Conservation (phyloP, 78 protist species). For the Mantamonas sphyraenae region DNA sequence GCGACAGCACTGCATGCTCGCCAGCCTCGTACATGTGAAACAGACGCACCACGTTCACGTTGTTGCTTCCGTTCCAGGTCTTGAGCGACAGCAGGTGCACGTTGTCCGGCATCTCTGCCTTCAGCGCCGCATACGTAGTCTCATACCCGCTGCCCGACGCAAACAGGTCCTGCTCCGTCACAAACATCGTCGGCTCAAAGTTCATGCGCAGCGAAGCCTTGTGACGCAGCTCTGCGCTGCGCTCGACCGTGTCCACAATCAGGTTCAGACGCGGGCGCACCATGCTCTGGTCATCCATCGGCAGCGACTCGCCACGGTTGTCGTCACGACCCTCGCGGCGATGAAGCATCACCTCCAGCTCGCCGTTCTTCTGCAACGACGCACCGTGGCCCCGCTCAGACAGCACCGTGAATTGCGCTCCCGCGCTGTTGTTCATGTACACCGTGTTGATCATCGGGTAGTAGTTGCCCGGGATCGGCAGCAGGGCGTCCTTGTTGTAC, state of each 20-base stretch:
- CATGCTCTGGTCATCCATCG: no score
- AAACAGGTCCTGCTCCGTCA: no score
- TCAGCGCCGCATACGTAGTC: no score
- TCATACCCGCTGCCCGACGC: no score
- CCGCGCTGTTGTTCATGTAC: neutral
- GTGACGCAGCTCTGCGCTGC: no score
- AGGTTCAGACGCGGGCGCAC: no score
- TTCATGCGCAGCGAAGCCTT: no score
- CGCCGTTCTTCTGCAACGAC: neutral
- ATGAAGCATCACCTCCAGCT: neutral
- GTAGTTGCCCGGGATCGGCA: neutral
- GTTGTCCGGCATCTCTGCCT: neutral
- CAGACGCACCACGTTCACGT: neutral
- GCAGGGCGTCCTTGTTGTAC: neutral
- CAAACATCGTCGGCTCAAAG: no score
- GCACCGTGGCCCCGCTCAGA: neutral
- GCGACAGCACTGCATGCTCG: neutral
- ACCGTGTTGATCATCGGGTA: conserved; percentile 1
- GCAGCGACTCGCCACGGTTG: neutral
- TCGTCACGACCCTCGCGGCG: neutral
- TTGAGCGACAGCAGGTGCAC: neutral
- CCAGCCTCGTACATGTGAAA: conserved; percentile 4
- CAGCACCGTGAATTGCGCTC: neutral
- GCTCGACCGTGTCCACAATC: no score
- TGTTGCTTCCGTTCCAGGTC: neutral